Percentiles rank a stretch among this genome's conserved stretches.
Evolutionary conservation across 139 green algal genomes (phyloP).

Genomic region (Chlamydomonas applanata): DNA sequence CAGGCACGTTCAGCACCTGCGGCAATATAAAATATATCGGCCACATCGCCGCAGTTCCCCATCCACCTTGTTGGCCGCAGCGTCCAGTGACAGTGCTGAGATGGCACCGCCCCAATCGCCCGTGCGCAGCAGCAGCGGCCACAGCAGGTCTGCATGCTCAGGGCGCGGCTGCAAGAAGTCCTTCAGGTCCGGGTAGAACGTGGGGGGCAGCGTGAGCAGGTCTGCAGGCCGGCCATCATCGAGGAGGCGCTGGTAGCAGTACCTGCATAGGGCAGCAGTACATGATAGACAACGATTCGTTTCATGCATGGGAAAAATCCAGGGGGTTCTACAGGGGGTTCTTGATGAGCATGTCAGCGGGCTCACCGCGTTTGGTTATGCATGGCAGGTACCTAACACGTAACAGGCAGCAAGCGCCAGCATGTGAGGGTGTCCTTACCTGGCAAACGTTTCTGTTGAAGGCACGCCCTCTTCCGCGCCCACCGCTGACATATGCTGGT

Average conservation of each 20-base stretch:
- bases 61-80: not conserved
- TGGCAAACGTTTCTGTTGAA: slow-evolving; percentile 22
- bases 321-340: too few species aligned
- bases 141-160: slow-evolving; percentile 26
- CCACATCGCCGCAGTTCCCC: not conserved
- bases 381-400: too few species aligned
- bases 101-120: slow-evolving; percentile 12
- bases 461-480: slow-evolving; percentile 19
- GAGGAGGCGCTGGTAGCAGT: slow-evolving; percentile 18
- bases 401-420: too few species aligned
- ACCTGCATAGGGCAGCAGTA: not conserved
- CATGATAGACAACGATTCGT: not conserved
- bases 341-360: too few species aligned
- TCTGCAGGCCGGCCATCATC: slow-evolving; percentile 28
- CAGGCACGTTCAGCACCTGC: not conserved
- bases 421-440: slow-evolving; percentile 4
- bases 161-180: slow-evolving; percentile 33
- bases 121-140: slow-evolving; percentile 23
- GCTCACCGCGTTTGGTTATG: too few species aligned
- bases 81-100: slow-evolving; percentile 18
- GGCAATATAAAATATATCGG: not conserved
- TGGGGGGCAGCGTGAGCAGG: slow-evolving; percentile 29
- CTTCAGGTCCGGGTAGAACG: slow-evolving; percentile 25
- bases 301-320: not conserved
- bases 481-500: slow-evolving; percentile 33